Evolutionary conservation across 208 protist genomes (phyloP).

Genomic region (Crithidia sp.): DNA sequence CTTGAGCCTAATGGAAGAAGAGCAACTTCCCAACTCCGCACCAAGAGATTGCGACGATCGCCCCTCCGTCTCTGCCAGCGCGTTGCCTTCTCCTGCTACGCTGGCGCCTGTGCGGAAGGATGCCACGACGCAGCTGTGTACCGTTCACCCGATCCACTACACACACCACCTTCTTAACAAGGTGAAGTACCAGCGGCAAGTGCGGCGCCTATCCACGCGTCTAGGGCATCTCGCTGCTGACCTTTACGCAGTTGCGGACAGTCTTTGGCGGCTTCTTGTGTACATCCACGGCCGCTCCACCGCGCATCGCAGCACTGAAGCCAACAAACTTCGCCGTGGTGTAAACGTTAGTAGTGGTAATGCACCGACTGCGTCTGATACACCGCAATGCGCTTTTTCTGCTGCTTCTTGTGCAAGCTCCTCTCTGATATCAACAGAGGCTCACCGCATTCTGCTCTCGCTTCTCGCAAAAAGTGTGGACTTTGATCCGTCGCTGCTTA

Average conservation of each 20-base stretch:
- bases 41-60: too few species aligned
- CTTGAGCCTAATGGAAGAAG: too few species aligned
- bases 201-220: constrained; percentile 1
- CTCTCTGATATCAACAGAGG: not conserved
- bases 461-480: not conserved
- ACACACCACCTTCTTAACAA: constrained; percentile 44
- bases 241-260: constrained; percentile 14
- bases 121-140: constrained; percentile 45
- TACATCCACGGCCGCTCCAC: not conserved
- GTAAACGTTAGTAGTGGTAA: not conserved
- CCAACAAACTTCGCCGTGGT: too few species aligned
- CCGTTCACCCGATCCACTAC: constrained; percentile 38
- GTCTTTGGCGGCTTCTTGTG: constrained; percentile 23
- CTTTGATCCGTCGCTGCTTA: not conserved
- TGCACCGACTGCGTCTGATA: not conserved
- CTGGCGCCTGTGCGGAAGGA: not conserved
- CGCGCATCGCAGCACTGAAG: not conserved
- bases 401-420: not conserved
- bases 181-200: constrained; percentile 15
- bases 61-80: too few species aligned
- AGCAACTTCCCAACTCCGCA: too few species aligned
- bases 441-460: not conserved
- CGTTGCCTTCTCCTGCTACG: too few species aligned
- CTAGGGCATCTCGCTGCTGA: constrained; percentile 26
- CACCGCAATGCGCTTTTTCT: too few species aligned